These are phyloP conservation scores for Metarhizium humberi DNA, from an alignment of 2,329 filamentous ascomycete genomes.

Conservation along the genomic window DNA sequence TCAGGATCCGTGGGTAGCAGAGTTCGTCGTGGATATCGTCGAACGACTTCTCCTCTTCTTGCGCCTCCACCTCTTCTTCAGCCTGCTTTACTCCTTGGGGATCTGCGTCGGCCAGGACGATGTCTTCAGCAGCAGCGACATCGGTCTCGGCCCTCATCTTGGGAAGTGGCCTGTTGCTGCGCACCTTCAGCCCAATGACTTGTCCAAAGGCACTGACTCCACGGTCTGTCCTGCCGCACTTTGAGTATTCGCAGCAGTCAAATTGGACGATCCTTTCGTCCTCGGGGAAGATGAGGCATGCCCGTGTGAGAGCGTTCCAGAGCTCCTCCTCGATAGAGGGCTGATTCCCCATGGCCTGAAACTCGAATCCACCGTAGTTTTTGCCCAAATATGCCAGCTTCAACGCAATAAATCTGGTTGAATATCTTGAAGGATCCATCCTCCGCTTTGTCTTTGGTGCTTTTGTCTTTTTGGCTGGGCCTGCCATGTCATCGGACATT, in stretches of 20 bases:
- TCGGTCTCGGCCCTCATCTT: conserved; percentile 15
- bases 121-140: conserved; percentile 16
- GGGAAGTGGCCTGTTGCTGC: conserved; percentile 63
- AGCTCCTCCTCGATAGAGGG: conserved; percentile 88
- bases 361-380: conserved; percentile 88
- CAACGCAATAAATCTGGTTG: conserved; percentile 75
- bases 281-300: conserved; percentile 69
- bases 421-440: conserved; percentile 74
- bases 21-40: conserved; percentile 74
- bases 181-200: conserved; percentile 74
- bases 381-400: conserved; percentile 92
- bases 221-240: conserved; percentile 86
- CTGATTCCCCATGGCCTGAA: conserved; percentile 61
- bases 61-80: conserved; percentile 7
- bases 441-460: conserved; percentile 36
- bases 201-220: conserved; percentile 97
- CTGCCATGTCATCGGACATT: not conserved
- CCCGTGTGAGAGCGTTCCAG: conserved; percentile 81
- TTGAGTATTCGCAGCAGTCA: conserved; percentile 81
- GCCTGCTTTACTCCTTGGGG: conserved; percentile 1
- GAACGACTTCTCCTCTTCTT: conserved; percentile 24
- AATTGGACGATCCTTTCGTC: conserved; percentile 60
- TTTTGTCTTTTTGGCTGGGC: conserved; percentile 12
- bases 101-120: conserved; percentile 9
- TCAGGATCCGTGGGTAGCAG: conserved; percentile 73